These are phyloP conservation scores for Blumeriella jaapii DNA, from an alignment of 2,329 filamentous ascomycete genomes.

Conservation along the genomic window DNA sequence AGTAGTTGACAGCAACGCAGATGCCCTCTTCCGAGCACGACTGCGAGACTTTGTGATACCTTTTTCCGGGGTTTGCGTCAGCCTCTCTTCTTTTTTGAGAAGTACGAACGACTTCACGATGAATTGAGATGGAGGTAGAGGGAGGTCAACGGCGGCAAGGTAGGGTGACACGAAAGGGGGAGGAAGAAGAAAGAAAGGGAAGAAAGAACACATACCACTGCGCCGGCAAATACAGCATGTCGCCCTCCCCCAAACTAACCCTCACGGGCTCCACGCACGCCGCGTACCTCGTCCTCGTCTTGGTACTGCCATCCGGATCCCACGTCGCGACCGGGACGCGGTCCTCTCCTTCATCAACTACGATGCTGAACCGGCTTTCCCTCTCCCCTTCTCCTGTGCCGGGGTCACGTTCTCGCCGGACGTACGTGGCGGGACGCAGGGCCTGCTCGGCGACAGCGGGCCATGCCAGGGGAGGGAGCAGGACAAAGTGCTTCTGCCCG, in stretches of 20 bases:
- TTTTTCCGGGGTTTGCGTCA: no score
- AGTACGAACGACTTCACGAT: neutral
- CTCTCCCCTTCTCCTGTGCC: neutral
- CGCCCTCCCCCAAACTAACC: slow-evolving; percentile 60
- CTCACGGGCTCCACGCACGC: slow-evolving; percentile 45
- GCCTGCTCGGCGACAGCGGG: slow-evolving; percentile 55
- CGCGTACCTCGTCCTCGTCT: slow-evolving; percentile 43
- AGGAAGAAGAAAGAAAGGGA: neutral
- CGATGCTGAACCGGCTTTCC: slow-evolving; percentile 1
- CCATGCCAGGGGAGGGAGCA: slow-evolving; percentile 61
- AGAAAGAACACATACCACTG: slow-evolving; percentile 48
- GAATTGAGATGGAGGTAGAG: neutral
- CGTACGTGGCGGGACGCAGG: slow-evolving; percentile 49
- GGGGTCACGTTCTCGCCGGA: slow-evolving; percentile 8
- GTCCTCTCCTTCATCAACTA: slow-evolving; percentile 25
- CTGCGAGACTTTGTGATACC: slow-evolving; percentile 75
- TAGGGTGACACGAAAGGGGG: neutral
- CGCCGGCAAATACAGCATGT: slow-evolving; percentile 73
- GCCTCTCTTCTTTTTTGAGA: slow-evolving; percentile 27
- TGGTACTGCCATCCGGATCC: slow-evolving; percentile 44
- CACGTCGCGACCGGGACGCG: slow-evolving; percentile 58
- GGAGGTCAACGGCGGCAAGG: neutral
- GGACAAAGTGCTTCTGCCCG: slow-evolving; percentile 62
- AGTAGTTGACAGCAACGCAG: slow-evolving; percentile 73
- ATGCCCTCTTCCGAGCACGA: slow-evolving; percentile 56